Percentiles rank a stretch among this genome's conserved stretches.
Conservation (phyloP, 139 green algal species). For the Mychonastes homosphaera region DNA sequence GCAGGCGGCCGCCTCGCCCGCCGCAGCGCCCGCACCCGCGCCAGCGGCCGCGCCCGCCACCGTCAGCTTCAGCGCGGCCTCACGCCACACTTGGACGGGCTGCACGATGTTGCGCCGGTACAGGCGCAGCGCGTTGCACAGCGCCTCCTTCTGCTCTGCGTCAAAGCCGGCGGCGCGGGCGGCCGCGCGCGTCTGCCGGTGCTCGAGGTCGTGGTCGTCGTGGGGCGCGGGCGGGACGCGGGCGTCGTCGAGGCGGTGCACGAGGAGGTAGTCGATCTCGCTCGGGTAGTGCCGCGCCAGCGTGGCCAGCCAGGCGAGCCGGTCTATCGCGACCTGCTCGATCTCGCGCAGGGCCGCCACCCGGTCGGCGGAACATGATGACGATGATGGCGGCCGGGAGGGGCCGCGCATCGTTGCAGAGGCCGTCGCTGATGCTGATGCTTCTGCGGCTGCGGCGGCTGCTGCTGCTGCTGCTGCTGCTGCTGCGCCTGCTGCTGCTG, state of each 20-base stretch:
- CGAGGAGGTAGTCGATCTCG: too few species aligned
- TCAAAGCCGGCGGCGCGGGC: too few species aligned
- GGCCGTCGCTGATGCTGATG: conserved; percentile 9
- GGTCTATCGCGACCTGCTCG: too few species aligned
- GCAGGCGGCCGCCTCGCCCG: background rate
- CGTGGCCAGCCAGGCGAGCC: too few species aligned
- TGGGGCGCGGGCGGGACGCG: too few species aligned
- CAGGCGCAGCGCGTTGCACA: background rate
- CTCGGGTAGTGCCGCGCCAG: too few species aligned
- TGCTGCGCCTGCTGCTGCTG: background rate
- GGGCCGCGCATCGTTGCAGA: conserved; percentile 10
- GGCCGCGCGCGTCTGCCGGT: too few species aligned
- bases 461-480: conserved; percentile 9
- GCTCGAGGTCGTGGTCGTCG: too few species aligned
- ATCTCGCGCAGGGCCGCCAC: too few species aligned
- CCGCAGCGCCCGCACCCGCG: background rate
- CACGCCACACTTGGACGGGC: background rate
- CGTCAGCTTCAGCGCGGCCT: background rate
- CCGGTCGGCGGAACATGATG: too few species aligned
- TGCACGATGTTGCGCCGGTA: background rate
- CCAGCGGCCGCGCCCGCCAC: background rate
- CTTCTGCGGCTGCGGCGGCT: background rate
- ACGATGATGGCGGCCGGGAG: background rate
- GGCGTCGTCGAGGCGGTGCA: too few species aligned
- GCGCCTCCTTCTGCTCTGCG: too few species aligned